These are phyloP conservation scores for Pleurotus eryngii DNA, from an alignment of 768 basidiomycete species.

Conservation along the genomic window DNA sequence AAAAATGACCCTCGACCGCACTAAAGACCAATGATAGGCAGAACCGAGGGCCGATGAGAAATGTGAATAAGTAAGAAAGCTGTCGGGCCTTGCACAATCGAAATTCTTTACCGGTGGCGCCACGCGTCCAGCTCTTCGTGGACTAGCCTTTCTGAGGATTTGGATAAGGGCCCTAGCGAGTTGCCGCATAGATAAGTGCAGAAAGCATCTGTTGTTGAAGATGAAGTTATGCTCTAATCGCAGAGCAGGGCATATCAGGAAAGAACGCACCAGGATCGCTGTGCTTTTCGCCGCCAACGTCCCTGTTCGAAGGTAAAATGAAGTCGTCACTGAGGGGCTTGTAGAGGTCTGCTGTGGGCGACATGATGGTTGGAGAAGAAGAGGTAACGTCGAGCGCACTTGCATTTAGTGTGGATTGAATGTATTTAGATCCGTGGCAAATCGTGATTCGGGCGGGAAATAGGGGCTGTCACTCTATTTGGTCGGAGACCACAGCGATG, in stretches of 20 bases:
- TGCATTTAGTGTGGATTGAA: too few species aligned
- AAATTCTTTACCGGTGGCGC: slow-evolving; percentile 56
- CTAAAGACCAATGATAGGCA: slow-evolving; percentile 36
- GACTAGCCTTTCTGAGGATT: slow-evolving; percentile 66
- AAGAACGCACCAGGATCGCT: slow-evolving; percentile 33
- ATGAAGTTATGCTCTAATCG: not conserved
- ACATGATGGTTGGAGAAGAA: slow-evolving; percentile 5
- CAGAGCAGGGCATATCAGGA: not conserved
- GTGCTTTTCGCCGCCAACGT: slow-evolving; percentile 40
- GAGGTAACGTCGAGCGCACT: not conserved
- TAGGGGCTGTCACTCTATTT: not conserved
- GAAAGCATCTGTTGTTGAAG: slow-evolving; percentile 36
- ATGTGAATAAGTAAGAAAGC: not conserved
- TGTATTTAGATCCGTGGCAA: slow-evolving; percentile 1
- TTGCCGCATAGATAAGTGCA: slow-evolving; percentile 94
- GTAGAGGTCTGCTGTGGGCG: slow-evolving; percentile 20
- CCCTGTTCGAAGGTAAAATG: slow-evolving; percentile 49
- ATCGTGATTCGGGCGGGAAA: not conserved
- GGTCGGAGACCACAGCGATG: not conserved
- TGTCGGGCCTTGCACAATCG: slow-evolving; percentile 4
- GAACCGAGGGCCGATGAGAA: slow-evolving; percentile 7
- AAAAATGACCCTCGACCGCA: slow-evolving; percentile 85
- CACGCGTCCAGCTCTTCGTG: slow-evolving; percentile 84
- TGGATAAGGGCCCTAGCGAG: slow-evolving; percentile 83
- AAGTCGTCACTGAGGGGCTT: slow-evolving; percentile 51